Evolutionary conservation across 306 rosid species (phyloP), one percentile per base, ranked within the genome.

Genomic region (Vigna unguiculata): DNA sequence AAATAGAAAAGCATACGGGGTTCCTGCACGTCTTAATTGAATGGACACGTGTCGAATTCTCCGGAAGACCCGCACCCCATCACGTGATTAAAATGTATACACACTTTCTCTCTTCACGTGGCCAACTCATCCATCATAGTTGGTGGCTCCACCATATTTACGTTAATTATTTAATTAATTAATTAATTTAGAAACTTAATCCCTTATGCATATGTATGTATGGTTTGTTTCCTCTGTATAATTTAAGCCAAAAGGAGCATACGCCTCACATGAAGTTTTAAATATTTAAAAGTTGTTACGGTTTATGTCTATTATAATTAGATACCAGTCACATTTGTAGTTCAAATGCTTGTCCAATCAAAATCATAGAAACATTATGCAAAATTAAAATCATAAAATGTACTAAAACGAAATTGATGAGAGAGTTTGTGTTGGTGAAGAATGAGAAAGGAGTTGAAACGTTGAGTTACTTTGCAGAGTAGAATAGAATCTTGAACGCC

Each of bases 51-150:
- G 95, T 83, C 81, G 0, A 1, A 1, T 38, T 9, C 0, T 3
- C 91, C 91, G 88, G 22, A 41, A 74, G 80, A 64, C 83, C 84
- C 87, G 97, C 92, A 70, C 67, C 70, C 34, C 76, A 80, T 95
- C 97, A 90, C 98, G 97, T 95, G 97, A 88, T 89, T 52, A 77
- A 84, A 84, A 86, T 67, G 87, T 71, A 80, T 70, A 83, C 86
- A 85, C 70, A 79, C 84, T 87, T 78, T 81, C 88, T 67, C 55
- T 24, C 62, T 85, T 91, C 97, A 91, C 97, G 94, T 93, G 98
- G 97, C 96, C 97, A 95, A 89, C 98, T 89, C 97, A 89, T 47
- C 66, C 52, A n/a, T 60, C 65, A 60, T 49, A 34, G 75, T 46
- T 79, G 47, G 58, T 76, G 92, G 86, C 75, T 91, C 92, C 86